phyloP scores from a whole-genome alignment of 2,329 filamentous ascomycete genomes.

The Trichoderma asperellum region DNA sequence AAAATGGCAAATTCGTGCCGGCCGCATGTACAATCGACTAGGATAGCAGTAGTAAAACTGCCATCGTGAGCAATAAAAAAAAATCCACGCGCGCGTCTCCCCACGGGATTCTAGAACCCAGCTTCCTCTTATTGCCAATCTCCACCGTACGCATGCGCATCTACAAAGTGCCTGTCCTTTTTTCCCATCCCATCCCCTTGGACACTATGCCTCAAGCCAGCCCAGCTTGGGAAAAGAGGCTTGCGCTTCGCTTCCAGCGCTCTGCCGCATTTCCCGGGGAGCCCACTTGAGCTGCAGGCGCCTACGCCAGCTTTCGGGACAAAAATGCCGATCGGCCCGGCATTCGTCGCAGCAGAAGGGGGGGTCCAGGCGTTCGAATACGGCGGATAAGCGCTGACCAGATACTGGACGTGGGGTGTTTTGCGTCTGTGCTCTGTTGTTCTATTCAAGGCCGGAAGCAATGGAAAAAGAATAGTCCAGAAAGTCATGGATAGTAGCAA shows the following conservation, averaged over 20 bases:
- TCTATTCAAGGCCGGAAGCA: not conserved
- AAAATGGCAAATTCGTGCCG: conserved; percentile 13
- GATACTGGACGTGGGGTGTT: not conserved
- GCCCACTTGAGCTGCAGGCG: conserved; percentile 9
- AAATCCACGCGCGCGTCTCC: not conserved
- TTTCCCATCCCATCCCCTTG: not conserved
- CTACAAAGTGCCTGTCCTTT: not conserved
- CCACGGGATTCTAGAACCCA: not conserved
- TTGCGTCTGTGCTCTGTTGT: not conserved
- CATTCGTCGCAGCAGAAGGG: not conserved
- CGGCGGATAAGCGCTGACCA: not conserved
- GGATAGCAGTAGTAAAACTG: too few species aligned
- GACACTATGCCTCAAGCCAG: not conserved
- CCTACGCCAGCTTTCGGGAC: conserved; percentile 11
- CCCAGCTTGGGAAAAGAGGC: not conserved
- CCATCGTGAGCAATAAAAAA: not conserved
- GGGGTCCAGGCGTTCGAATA: not conserved
- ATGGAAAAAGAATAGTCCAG: not conserved
- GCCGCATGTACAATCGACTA: not conserved
- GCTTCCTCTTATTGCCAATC: not conserved
- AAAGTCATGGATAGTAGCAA: not conserved
- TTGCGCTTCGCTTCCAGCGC: not conserved
- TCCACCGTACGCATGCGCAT: not conserved
- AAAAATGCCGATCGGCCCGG: conserved; percentile 28
- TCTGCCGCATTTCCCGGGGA: conserved; percentile 23